A percentile compares a stretch with the other conserved stretches of the same genome.
Conservation (phyloP, 805 yeast genomes). For the Zygosaccharomyces bisporus region DNA sequence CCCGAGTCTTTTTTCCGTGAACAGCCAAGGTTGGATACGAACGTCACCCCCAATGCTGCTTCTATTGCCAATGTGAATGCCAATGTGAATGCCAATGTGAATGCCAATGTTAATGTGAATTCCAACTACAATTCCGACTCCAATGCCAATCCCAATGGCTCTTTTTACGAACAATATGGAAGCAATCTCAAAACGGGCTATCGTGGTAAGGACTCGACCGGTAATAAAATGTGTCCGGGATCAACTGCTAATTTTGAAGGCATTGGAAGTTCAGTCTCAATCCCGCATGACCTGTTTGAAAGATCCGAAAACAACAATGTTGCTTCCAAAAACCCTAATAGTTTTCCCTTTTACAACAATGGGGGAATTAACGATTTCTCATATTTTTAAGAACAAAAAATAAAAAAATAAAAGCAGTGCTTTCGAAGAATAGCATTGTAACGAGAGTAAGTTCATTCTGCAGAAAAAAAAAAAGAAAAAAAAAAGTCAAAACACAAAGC, state of each 20-base stretch:
- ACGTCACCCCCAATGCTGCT: no score
- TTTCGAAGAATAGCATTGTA: background rate
- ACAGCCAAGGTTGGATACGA: slow-evolving; percentile 7
- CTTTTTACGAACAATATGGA: background rate
- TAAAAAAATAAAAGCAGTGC: background rate
- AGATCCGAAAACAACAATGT: background rate
- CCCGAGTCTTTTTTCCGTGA: slow-evolving; percentile 21
- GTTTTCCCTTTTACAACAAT: slow-evolving; percentile 5
- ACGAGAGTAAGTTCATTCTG: background rate
- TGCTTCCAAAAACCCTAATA: slow-evolving; percentile 1
- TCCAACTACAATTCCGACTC: no score
- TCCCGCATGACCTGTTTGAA: slow-evolving; percentile 5
- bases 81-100: background rate
- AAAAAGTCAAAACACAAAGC: no score
- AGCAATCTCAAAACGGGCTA: background rate
- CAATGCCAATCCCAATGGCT: background rate
- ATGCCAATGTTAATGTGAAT: slow-evolving; percentile 1
- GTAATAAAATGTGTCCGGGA: no score
- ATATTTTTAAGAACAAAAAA: slow-evolving; percentile 1
- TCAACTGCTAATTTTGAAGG: slow-evolving; percentile 17
- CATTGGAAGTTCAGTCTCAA: background rate
- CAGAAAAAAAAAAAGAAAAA: background rate
- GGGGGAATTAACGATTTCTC: slow-evolving; percentile 13
- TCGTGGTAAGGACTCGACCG: background rate
- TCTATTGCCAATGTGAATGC: slow-evolving; percentile 2